Evolutionary conservation across 106 monocot genomes (phyloP), one percentile per base, ranked within the genome.

Genomic region (Chionographis japonica): DNA sequence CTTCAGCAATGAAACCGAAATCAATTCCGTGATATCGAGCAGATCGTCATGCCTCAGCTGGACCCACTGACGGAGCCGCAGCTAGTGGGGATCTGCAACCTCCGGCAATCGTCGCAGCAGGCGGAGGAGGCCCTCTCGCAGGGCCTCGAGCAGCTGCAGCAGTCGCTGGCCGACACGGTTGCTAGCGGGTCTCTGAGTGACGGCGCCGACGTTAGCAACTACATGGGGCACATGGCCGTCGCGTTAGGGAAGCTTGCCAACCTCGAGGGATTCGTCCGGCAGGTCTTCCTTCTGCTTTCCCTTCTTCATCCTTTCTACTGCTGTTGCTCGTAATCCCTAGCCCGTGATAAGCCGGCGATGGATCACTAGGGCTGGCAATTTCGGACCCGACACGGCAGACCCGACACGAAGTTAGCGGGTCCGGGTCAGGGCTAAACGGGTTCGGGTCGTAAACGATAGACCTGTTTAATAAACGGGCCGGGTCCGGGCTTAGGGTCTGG

Each of bases 61-160:
- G 89, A 89, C 15, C 85, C 89, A 12, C 59, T 89, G 67, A 89
- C 89, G 56, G 89, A 89, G 50, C 82, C 82, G 36, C 89, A 89
- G 58, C 40, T 82, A 2, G 13, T 82, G 77, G 85, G 71, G 43
- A 81, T 89, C 5, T 89, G 74, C 68, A 74, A 41, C 69, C 84
- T 88, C n/a, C 84, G 81, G 73, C 88, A 84, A 20, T 84, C 88
- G 6, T 88, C 84, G 4, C 84, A 81, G 18, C 88, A 88, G 61
- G 88, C 88, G 12, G 88, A 88, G 73, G 84, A 88, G 51, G 84
- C 88, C 0, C 80, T 88, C 12, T 70, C 88, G 4, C 81, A 84
- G 55, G 88, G 86, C 2, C 61, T 83, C 19, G 81, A 81, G 59
- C 81, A 86, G 74, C 89, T 89, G 19, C 76, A 82, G 35, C 75